Evolutionary conservation across 106 monocot species (phyloP), one percentile per base, ranked within the genome.

Genomic region (Agapanthus africanus): DNA sequence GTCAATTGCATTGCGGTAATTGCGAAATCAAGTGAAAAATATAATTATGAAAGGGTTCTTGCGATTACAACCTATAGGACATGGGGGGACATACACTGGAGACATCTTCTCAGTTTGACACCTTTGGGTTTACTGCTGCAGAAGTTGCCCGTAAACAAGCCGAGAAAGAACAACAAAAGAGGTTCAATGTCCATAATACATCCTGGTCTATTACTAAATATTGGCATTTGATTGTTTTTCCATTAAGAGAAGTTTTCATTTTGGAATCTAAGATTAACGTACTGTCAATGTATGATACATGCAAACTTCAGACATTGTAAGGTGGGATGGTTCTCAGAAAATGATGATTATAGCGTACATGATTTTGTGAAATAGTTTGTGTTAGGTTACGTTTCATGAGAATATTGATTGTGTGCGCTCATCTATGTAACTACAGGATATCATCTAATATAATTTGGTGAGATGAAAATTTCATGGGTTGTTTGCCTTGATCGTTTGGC

Each of bases 111-210:
- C 84, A 89, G 64, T 97, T 88, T 83, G 97, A 97, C 73, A 97
- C 91, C 7, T 97, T 97, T 84, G 97, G 97, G 74, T 89, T 90
- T 70, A 97, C 97, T 41, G 87, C 89, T 46, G 80, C 92, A 68
- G 92, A 97, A 78, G 54, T 82, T 78, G 92, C 92, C 47, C 86
- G 88, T 22, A 92, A 92, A 50, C 73, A 89, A 66, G 97, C 87
- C 16, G 82, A 89, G 63, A 88, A 84, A 71, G 97, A 86, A 63
- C 89, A 87, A 51, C 40, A 90, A 44, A 84, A 83, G 67, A 97
- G 97, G 97, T 97, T 7, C n/a, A n/a, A n/a, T n/a, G n/a, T n/a
- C n/a, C n/a, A n/a, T n/a, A n/a, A n/a, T n/a, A n/a, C n/a, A n/a
- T n/a, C n/a, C n/a, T n/a, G 6, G 6, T 40, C 11, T 65, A 39